Base-by-base conservation (phyloP, 2,329 filamentous ascomycete genomes). In the Drechslera avenae region DNA sequence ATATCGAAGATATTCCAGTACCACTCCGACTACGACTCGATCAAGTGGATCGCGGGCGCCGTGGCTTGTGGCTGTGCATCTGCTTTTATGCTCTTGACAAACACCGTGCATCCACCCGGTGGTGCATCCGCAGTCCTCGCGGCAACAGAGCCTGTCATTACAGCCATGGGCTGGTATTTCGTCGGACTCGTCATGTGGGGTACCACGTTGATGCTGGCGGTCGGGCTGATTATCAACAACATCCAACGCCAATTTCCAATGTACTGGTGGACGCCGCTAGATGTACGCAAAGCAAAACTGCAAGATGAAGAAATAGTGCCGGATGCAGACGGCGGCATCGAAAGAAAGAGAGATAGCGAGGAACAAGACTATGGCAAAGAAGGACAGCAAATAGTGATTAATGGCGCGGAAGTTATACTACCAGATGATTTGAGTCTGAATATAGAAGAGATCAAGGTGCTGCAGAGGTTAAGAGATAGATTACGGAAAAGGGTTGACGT, bases 21-120 rank as follows among this genome's bases (percentile, higher is more conserved):
- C n/a, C 64, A 67, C 37, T 59, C 70, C 1, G 57, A 72, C 28
- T 78, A 70, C 42, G 70, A 63, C 21, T 66, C 64, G 14, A 65
- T 79, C 4, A 61, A 66, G 56, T 81, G 78, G 78, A 64, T 80
- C 2, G 72, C 76, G 3, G 78, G 73, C 2, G 75, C 78, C 0
- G 45, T 78, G 13, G 72, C 72, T 8, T 79, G 76, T 54, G 77
- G 72, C 1, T 57, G 68, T 7, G 73, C 78, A 4, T 77, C 74
- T 5, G 66, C 74, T 18, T 71, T 75, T 12, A 81, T 80, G 78
- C 68, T 75, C 5, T 54, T 78, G 28, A 79, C 78, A 3, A 75
- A 76, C 37, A 79, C 77, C 1, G 72, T 79, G 1, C 78, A 80
- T 57, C 78, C 78, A n/a, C 78, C 78, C 6, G 78, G 78, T 14